Evolutionary conservation across 495 filamentous ascomycete species (phyloP), one percentile per base, ranked within the genome.

Genomic region (Thermothielavioides terrestris): DNA sequence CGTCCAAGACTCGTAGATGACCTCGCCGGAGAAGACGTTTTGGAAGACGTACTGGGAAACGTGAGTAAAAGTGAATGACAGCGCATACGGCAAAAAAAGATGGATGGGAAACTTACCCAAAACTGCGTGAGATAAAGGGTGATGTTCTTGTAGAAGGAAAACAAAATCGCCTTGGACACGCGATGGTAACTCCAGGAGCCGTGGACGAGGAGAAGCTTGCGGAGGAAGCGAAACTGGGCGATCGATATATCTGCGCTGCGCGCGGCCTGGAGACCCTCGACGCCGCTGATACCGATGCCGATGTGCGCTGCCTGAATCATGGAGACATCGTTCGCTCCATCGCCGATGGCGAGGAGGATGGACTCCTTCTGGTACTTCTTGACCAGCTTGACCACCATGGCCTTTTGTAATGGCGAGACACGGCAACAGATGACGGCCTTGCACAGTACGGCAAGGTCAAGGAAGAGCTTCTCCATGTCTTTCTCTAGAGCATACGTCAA

Each of bases 301-400:
- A 99, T 94, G 66, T 99, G 94, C 9, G 94, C 94, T 15, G 94
- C 94, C 71, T 99, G 94, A 55, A 97, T 99, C 94, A 97, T 99
- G 23, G 89, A 95, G 15, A 97, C 94, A 59, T 97, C 94, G 70
- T 99, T 99, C 32, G 94, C 94, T 52, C 94, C 94, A 59, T 99
- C 94, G 53, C 94, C 94, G 67, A 99, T 92, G 25, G 94, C 94
- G 36, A 99, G 77, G 44, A 95, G 80, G 55, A 98, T 86, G 17
- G 90, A 81, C 41, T 76, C 62, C 65, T 94, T 90, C 52, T 89
- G 77, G 62, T 96, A 89, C 48, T 90, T 86, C 70, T 97, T 99
- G 60, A 99, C 94, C 52, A 99, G 82, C 73, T 99, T 99, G 55
- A 99, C 94, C 26, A 99, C 94, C 54, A 97, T 69, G 36, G 94